Evolutionary conservation across 176 grass and related monocot genomes (phyloP), one percentile per base, ranked within the genome.

Genomic region (Lolium multiflorum): DNA sequence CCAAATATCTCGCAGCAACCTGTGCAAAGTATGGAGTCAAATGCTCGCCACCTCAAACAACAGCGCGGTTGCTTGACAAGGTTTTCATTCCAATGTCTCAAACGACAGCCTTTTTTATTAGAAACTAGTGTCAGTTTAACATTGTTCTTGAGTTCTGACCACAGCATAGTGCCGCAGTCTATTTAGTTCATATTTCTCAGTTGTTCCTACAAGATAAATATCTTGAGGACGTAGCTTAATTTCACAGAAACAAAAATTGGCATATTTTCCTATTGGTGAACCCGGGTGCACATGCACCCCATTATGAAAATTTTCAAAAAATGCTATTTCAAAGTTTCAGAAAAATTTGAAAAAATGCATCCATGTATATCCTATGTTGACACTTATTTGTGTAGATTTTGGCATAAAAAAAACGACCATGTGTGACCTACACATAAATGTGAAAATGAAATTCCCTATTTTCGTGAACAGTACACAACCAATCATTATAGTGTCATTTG

Each of bases 31-130:
- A 89, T 83, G 92, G 92, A 85, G 86, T 97, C 20, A 94, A 89
- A 90, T 97, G 95, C 51, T 92, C 90, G n/a, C 89, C 92, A 67
- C 90, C 95, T 61, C 92, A 97, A 77, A 97, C 95, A 17, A 97
- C 95, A 43, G 25, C 92, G 52, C 91, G 95, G 52, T 89, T 97
- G 86, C 87, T 94, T 83, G 95, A 97, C 78, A 97, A 94, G 95
- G 94, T 97, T 89, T 47, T 25, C 4, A 31, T 31, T 75, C 22
- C 7, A 28, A 16, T 75, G 7, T 75, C 47, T 11, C 7, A 7
- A 48, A 75, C 6, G 8, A 9, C 48, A 54, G 13, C 43, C 26
- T 47, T 78, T 35, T 85, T 84, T 49, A 35, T 63, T 78, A 7
- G 35, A 82, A 50, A 78, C 6, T 41, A 22, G 24, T 72, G 7